Evolutionary conservation across 371 early-diverging fungal genomes (phyloP), one percentile per base, ranked within the genome.

Genomic region (Mucor sp.): DNA sequence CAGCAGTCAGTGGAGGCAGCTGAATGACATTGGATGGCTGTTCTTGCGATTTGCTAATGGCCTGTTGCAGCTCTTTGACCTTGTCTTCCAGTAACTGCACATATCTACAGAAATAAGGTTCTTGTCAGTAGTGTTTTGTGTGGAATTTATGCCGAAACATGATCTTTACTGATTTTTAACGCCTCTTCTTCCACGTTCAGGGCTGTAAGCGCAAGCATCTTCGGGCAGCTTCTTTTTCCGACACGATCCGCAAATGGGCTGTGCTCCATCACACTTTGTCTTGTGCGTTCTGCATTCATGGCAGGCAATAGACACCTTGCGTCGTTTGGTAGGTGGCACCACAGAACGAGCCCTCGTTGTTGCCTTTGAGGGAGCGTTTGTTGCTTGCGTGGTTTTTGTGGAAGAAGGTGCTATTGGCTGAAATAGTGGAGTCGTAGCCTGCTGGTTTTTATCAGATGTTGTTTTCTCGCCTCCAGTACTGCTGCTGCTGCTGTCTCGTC

Each of bases 251-350:
- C 73, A 72, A 8, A 69, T 53, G 19, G 73, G 73, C 6, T 69
- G 69, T 19, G 41, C 63, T 25, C 73, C 73, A 62, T 72, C 73
- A 17, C 73, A 72, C 35, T 69, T 72, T 37, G 69, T 72, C 43
- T 72, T 72, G 12, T 69, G 65, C 47, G 50, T 62, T 12, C 73
- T 69, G 35, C 73, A 72, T 66, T 68, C 73, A 23, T 72, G 69
- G 53, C 73, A 72, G 11, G 73, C 73, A 27, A 69, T 44, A 15
- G 73, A 69, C 1, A 72, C 66, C 27, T 72, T 72, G 62, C 69
- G 73, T 25, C 73, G 65, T 15, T 72, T 72, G 17, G 69, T 50
- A 27, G 69, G 69, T 47, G 58, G 58, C n/a, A 57, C 58, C 23
- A 4, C 17, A 41, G 47, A 47, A 19, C 23, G 47, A 47, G n/a